Evolutionary conservation across 2,329 filamentous ascomycete species (phyloP).

Genomic region (Cryphonectria nitschkei): DNA sequence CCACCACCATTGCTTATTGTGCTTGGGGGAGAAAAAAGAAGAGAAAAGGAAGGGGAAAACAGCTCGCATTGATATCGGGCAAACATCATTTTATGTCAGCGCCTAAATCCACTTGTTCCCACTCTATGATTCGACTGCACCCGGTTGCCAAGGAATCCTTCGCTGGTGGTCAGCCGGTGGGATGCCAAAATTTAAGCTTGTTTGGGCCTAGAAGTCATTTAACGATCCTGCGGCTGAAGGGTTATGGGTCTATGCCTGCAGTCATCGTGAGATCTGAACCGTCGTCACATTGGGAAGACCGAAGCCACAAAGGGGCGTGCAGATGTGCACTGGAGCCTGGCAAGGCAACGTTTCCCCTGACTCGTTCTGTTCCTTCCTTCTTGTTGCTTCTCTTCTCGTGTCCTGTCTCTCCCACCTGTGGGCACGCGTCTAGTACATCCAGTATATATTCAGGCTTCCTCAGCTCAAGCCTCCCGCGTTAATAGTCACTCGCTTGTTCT

Average conservation of each 20-base stretch:
- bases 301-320: not conserved
- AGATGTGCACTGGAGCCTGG: not conserved
- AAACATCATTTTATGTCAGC: not conserved
- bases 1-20: not conserved
- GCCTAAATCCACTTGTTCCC: not conserved
- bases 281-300: not conserved
- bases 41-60: not conserved
- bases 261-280: not conserved
- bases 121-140: not conserved
- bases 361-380: not conserved
- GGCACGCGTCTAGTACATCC: not conserved
- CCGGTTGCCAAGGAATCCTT: slow-evolving; percentile 7
- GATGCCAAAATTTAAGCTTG: slow-evolving; percentile 2
- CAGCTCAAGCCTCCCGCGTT: not conserved
- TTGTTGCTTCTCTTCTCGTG: not conserved
- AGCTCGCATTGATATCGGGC: not conserved
- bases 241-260: not conserved
- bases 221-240: slow-evolving; percentile 11
- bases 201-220: slow-evolving; percentile 3
- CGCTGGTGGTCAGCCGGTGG: not conserved
- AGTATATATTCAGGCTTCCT: not conserved
- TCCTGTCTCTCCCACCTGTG: not conserved
- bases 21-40: not conserved
- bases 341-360: not conserved
- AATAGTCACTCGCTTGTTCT: not conserved